These are phyloP conservation scores for Aphanocladium album DNA, from an alignment of 2,329 filamentous ascomycete species.

Conservation along the genomic window DNA sequence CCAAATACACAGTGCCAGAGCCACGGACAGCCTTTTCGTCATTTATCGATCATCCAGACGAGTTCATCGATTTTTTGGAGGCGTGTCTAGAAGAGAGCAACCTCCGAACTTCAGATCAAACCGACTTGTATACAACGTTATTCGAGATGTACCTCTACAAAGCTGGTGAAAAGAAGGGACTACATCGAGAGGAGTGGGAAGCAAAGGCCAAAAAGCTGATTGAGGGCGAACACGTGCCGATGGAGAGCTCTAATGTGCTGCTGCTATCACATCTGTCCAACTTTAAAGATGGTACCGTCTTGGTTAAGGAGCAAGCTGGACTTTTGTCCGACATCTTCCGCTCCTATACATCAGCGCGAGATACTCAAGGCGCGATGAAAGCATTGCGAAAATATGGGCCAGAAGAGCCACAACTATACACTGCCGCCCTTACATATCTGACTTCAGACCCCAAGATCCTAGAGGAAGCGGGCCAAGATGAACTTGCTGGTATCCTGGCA, in stretches of 20 bases:
- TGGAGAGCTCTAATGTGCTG: slow-evolving; percentile 92
- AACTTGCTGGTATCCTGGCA: slow-evolving; percentile 72
- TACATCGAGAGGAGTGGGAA: slow-evolving; percentile 73
- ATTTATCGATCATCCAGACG: slow-evolving; percentile 87
- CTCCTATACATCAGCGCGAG: slow-evolving; percentile 87
- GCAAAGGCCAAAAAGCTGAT: slow-evolving; percentile 85
- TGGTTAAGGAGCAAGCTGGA: slow-evolving; percentile 91
- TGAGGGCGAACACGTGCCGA: slow-evolving; percentile 71
- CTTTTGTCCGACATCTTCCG: slow-evolving; percentile 93
- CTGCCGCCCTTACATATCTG: slow-evolving; percentile 88
- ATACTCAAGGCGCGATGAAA: slow-evolving; percentile 84
- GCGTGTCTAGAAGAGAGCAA: slow-evolving; percentile 70
- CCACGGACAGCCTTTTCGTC: slow-evolving; percentile 90
- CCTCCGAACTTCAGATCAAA: slow-evolving; percentile 68
- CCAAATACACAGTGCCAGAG: slow-evolving; percentile 71
- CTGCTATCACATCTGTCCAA: slow-evolving; percentile 86
- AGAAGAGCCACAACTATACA: slow-evolving; percentile 85
- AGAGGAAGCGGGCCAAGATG: slow-evolving; percentile 75
- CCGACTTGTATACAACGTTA: slow-evolving; percentile 87
- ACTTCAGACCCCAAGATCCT: slow-evolving; percentile 78
- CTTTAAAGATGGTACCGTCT: slow-evolving; percentile 82
- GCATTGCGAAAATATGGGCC: slow-evolving; percentile 88
- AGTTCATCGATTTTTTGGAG: slow-evolving; percentile 91
- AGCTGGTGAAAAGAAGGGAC: slow-evolving; percentile 67
- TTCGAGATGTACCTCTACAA: slow-evolving; percentile 98